A percentile compares a stretch with the other conserved stretches of the same genome.
Evolutionary conservation across 257 asterid species (phyloP).

Genomic region (Vinca minor): DNA sequence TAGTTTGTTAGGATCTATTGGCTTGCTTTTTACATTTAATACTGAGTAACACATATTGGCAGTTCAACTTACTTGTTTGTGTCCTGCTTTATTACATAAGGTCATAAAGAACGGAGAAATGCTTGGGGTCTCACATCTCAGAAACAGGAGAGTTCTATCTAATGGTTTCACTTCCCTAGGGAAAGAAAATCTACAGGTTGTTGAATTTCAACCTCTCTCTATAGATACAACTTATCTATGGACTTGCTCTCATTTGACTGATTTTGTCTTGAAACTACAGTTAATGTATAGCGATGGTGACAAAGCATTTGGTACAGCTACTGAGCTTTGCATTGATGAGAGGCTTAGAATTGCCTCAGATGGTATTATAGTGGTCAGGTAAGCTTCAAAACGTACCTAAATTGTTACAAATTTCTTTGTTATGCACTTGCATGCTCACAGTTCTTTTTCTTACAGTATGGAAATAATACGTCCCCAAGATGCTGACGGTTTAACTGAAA

Average conservation of each 20-base stretch:
- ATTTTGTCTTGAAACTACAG: constrained; percentile 38
- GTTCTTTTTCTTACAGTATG: constrained; percentile 51
- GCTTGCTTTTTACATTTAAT: not conserved
- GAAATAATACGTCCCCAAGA: constrained; percentile 81
- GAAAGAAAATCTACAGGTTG: constrained; percentile 90
- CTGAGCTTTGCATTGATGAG: constrained; percentile 88
- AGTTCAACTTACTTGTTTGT: not conserved
- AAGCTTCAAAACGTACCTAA: constrained; percentile 6
- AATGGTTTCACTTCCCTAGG: constrained; percentile 83
- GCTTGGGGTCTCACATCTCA: constrained; percentile 95
- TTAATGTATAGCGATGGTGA: constrained; percentile 98
- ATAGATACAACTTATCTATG: not conserved
- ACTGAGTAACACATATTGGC: not conserved
- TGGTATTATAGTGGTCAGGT: constrained; percentile 95
- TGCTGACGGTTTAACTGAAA: constrained; percentile 37
- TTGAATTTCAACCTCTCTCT: constrained; percentile 13
- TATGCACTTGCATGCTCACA: constrained; percentile 16
- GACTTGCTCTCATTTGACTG: constrained; percentile 9
- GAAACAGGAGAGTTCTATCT: constrained; percentile 86
- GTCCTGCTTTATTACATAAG: constrained; percentile 29
- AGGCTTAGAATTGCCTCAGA: constrained; percentile 82
- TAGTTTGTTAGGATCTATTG: not conserved
- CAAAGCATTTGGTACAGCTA: constrained; percentile 95
- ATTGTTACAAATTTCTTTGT: constrained; percentile 11
- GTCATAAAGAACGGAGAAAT: constrained; percentile 98